Percentiles rank a stretch among this genome's conserved stretches.
These are phyloP conservation scores for Nyctanthes arbortristis DNA, from an alignment of 257 asterid species.

Conservation along the genomic window DNA sequence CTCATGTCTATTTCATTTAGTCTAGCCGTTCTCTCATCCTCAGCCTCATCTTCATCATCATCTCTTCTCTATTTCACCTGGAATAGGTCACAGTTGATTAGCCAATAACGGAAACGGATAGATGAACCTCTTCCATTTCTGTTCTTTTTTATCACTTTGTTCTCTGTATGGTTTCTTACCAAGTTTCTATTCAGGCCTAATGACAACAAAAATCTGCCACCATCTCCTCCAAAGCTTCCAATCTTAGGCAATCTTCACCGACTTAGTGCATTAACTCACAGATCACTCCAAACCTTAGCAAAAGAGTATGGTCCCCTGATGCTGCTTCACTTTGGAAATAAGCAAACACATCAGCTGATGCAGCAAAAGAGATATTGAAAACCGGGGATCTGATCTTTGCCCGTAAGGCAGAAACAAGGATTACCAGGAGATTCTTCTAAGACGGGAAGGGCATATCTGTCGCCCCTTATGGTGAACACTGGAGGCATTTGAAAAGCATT, in stretches of 20 bases:
- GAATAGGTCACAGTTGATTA: no score
- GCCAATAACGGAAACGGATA: no score
- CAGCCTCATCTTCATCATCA: no score
- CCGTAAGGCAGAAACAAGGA: neutral
- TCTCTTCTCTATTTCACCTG: no score
- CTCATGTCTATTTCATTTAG: no score
- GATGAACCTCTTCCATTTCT: neutral
- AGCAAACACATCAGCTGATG: conserved; percentile 35
- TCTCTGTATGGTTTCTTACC: neutral
- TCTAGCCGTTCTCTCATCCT: no score
- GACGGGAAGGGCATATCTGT: conserved; percentile 9
- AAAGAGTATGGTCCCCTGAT: conserved; percentile 29
- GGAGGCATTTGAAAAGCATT: conserved; percentile 28
- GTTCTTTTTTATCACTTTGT: neutral
- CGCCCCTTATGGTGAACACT: conserved; percentile 25
- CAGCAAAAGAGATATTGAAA: conserved; percentile 18
- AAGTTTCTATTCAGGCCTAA: neutral
- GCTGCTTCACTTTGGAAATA: conserved; percentile 39
- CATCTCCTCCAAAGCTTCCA: conserved; percentile 41
- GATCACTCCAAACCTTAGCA: conserved; percentile 24
- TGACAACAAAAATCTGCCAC: conserved; percentile 16
- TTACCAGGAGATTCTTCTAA: conserved; percentile 15
- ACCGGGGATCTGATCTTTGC: conserved; percentile 27
- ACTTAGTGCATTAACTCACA: conserved; percentile 25
- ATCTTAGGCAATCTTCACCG: conserved; percentile 44